These are phyloP conservation scores for Sechiopsis laciniata DNA, from an alignment of 306 rosid species.

Conservation along the genomic window DNA sequence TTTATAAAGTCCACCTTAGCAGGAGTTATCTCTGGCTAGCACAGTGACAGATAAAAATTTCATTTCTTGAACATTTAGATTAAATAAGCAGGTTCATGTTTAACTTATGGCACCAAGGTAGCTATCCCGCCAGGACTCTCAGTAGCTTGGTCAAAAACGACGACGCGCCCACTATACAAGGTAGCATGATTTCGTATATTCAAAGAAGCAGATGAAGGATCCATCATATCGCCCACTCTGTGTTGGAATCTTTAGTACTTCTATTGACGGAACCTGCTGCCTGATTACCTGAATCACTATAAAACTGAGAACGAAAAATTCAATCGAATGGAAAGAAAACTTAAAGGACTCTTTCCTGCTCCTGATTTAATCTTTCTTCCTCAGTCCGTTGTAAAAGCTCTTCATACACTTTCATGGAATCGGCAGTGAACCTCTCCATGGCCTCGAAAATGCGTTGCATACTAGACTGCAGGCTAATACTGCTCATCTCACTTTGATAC, in stretches of 20 bases:
- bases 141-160: neutral
- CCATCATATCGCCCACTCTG: neutral
- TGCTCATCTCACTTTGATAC: conserved; percentile 71
- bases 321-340: neutral
- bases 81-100: conserved; percentile 15
- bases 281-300: conserved; percentile 20
- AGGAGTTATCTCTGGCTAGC: conserved; percentile 10
- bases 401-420: conserved; percentile 64
- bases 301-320: neutral
- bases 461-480: conserved; percentile 62
- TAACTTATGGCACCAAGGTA: conserved; percentile 1
- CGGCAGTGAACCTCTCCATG: conserved; percentile 79
- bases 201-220: neutral
- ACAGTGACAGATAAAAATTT: conserved; percentile 5
- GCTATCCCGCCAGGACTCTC: neutral
- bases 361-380: conserved; percentile 45
- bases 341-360: conserved; percentile 41
- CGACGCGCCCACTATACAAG: neutral
- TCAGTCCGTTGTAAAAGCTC: conserved; percentile 67
- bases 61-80: conserved; percentile 19
- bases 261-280: conserved; percentile 23
- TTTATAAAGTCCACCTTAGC: neutral
- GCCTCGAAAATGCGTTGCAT: conserved; percentile 88
- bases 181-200: neutral
- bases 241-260: neutral